Evolutionary conservation across 1,284 basidiomycete species (phyloP), one percentile per base, ranked within the genome.

Genomic region (Rhodotorula sp.): DNA sequence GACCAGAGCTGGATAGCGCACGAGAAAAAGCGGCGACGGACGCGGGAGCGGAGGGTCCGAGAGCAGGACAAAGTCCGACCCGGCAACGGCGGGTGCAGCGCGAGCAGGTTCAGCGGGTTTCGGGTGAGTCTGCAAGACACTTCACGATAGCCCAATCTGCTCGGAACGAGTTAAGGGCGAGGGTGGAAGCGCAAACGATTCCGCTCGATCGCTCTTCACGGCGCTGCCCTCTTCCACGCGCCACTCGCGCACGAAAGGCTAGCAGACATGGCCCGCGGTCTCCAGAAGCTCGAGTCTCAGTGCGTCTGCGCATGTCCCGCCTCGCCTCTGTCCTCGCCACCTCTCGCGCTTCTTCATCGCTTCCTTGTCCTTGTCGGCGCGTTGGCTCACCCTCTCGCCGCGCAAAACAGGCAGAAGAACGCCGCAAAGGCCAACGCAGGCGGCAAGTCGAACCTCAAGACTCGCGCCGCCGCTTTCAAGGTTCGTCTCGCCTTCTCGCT

Each of bases 381-480:
- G 16, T 13, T 9, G 0, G 9, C 56, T 23, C 50, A 4, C 25
- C 17, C 45, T 34, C 45, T 46, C 42, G 3, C 7, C 49, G 59
- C 57, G 56, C 42, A 44, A 7, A 66, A 66, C 49, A 23, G 46
- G 41, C 54, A 50, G 16, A 54, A 55, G 25, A 64, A 64, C 54
- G 13, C 17, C 48, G 57, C 59, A 1, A 49, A 66, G 57, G 48
- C 27, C 25, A 41, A 27, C 54, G 50, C 59, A 3, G 68, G 63
- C 42, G 63, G 63, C 46, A 70, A 48, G 58, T 50, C 46, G 17
- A 56, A 65, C 41, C 46, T 70, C 52, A 62, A 62, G 53, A 44
- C 58, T 12, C 64, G 68, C 19, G 59, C 52, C 1, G 57, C 49
- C 8, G 68, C 50, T 5, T 55, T 70, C 53, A 70, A 70, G 59